Conservation (phyloP, 371 early-diverging fungal species). For the Cokeromyces recurvatus region DNA sequence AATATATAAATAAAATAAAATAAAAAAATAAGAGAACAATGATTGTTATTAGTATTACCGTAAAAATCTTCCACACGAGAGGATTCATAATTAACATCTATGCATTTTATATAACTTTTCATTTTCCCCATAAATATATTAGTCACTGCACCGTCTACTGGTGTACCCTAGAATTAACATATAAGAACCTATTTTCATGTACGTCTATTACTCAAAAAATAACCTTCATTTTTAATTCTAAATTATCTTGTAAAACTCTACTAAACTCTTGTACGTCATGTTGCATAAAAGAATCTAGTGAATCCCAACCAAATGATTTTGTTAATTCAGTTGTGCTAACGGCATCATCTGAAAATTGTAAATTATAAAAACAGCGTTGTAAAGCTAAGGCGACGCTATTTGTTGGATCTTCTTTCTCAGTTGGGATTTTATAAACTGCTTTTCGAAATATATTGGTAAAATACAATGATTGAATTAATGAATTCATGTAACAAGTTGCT, state of each 20-base stretch:
- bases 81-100: conserved; percentile 92
- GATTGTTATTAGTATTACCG: conserved; percentile 18
- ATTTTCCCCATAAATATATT: conserved; percentile 90
- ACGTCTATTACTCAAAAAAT: too few relatives aligned
- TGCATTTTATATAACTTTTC: conserved; percentile 92
- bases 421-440: conserved; percentile 88
- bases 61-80: conserved; percentile 74
- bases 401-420: conserved; percentile 77
- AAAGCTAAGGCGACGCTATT: conserved; percentile 86
- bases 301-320: conserved; percentile 96
- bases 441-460: conserved; percentile 93
- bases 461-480: conserved; percentile 96
- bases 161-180: too few relatives aligned
- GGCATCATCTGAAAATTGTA: conserved; percentile 61
- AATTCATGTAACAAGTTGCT: conserved; percentile 99
- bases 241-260: conserved; percentile 90
- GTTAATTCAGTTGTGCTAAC: conserved; percentile 90
- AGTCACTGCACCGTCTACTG: conserved; percentile 90
- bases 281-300: conserved; percentile 90
- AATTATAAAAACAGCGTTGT: conserved; percentile 91
- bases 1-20: too few relatives aligned
- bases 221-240: conserved; percentile 85
- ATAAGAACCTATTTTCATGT: too few relatives aligned
- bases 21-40: not conserved
- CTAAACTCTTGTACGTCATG: conserved; percentile 98